Base-by-base conservation (phyloP, 257 asterid species). In the Primulina eburnea region DNA sequence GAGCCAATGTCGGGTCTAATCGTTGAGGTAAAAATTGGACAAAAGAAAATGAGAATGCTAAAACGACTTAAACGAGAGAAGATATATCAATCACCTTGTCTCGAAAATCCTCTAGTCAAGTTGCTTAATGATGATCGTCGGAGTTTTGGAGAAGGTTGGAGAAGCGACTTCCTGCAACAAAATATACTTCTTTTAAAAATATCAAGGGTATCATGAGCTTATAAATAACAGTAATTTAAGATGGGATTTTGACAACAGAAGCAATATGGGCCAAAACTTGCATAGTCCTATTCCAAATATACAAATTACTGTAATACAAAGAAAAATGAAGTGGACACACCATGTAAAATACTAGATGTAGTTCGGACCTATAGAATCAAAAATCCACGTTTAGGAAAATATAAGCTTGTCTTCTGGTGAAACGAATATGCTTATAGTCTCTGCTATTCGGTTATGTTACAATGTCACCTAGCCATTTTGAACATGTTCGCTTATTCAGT, bases 61-160 rank as follows among this genome's bases (percentile, higher is more conserved):
- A 60, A 7, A 65, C 24, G 43, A 26, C 37, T 4, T 37, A 56
- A 35, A 14, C 14, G 55, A 5, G 10, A 57, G 21, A 37, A 34
- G 28, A 32, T 5, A 60, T 2, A 2, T 37, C 29, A 85, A 2
- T 37, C 29, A 85, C 93, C 93, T 72, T 76, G 87, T 66, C 85
- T 73, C 68, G 80, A 85, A 70, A 89, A 80, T 72, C 89, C 96
- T 69, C 93, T 83, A 18, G 90, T 81, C 78, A 87, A 68, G 76
- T 82, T 89, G 83, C 94, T 85, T 57, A 87, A 67, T 61, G 96
- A 89, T 70, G 89, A 79, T 69, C 92, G 75, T 67, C 90, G 81
- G 52, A 88, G 29, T 75, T 86, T 87, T 28, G 85, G 64, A 62
- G 83, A 20, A 73, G 85, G 32, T 68, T 76, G 85, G 72, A 56